Conservation (phyloP, 2,329 filamentous ascomycete genomes). For the Cytospora schulzeri region DNA sequence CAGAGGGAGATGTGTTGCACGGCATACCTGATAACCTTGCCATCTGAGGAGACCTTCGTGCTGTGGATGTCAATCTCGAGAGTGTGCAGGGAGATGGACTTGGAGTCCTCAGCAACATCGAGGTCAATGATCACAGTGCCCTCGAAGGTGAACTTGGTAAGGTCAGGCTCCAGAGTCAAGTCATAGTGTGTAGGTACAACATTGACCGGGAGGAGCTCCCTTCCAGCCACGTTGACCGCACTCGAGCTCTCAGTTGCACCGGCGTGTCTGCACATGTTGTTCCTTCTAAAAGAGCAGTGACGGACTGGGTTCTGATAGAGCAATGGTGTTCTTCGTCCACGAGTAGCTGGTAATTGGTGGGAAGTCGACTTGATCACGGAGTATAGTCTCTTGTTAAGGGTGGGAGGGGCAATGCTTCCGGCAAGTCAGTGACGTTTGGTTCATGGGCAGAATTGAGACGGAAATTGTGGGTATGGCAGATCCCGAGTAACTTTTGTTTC, state of each 20-base stretch:
- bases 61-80: conserved; percentile 82
- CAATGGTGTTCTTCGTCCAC: conserved; percentile 23
- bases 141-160: conserved; percentile 83
- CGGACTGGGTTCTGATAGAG: conserved; percentile 39
- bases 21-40: conserved; percentile 51
- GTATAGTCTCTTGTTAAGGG: conserved; percentile 22
- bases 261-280: conserved; percentile 66
- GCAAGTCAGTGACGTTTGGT: conserved; percentile 22
- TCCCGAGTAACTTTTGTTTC: neutral
- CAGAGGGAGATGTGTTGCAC: neutral
- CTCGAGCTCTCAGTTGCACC: conserved; percentile 39
- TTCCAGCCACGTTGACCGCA: conserved; percentile 48
- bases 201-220: conserved; percentile 88
- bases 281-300: conserved; percentile 74
- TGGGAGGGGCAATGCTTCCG: conserved; percentile 17
- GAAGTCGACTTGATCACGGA: conserved; percentile 23
- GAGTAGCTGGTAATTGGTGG: conserved; percentile 21
- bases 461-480: conserved; percentile 18
- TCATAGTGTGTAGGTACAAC: conserved; percentile 93
- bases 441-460: conserved; percentile 3
- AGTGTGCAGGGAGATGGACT: conserved; percentile 83
- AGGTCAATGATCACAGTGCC: conserved; percentile 85
- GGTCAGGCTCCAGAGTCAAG: conserved; percentile 86
- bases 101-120: conserved; percentile 82
- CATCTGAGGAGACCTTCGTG: conserved; percentile 67